phyloP scores from a whole-genome alignment of 768 basidiomycete species.

The Panaeolus cyanescens region DNA sequence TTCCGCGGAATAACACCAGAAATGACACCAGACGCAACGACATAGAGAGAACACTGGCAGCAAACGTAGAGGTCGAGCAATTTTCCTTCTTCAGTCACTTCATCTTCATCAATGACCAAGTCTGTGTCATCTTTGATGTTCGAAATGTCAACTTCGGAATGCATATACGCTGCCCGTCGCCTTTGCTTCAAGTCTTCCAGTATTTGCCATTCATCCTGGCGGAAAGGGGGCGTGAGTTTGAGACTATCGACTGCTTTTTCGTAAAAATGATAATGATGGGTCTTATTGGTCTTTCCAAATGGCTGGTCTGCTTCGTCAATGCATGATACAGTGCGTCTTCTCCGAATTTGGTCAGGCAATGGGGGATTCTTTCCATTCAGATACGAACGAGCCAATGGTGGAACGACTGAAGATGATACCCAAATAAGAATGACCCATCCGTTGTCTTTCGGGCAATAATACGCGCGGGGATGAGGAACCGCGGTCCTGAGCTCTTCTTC shows the following conservation, averaged over 20 bases:
- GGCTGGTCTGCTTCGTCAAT: constrained; percentile 50
- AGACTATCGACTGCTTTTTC: constrained; percentile 68
- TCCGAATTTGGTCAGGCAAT: constrained; percentile 58
- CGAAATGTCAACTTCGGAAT: constrained; percentile 45
- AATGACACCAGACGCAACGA: constrained; percentile 68
- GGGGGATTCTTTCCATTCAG: constrained; percentile 36
- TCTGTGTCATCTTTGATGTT: constrained; percentile 36
- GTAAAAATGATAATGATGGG: constrained; percentile 85
- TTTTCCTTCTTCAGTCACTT: constrained; percentile 46
- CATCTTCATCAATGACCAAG: constrained; percentile 35
- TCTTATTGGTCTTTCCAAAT: constrained; percentile 53
- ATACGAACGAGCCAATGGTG: constrained; percentile 62
- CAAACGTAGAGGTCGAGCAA: constrained; percentile 80
- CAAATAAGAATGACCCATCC: constrained; percentile 79
- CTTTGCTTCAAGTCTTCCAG: constrained; percentile 50
- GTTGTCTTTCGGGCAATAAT: constrained; percentile 81
- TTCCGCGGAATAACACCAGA: constrained; percentile 72
- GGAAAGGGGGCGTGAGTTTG: constrained; percentile 63
- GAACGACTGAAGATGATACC: constrained; percentile 62
- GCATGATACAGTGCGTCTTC: constrained; percentile 52
- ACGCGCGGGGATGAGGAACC: constrained; percentile 80
- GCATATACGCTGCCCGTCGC: constrained; percentile 41
- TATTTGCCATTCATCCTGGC: constrained; percentile 62
- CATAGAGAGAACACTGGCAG: constrained; percentile 81
- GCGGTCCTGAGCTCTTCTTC: constrained; percentile 66